Conservation (phyloP, 2,329 filamentous ascomycete genomes). For the Pezicula rhizophila region DNA sequence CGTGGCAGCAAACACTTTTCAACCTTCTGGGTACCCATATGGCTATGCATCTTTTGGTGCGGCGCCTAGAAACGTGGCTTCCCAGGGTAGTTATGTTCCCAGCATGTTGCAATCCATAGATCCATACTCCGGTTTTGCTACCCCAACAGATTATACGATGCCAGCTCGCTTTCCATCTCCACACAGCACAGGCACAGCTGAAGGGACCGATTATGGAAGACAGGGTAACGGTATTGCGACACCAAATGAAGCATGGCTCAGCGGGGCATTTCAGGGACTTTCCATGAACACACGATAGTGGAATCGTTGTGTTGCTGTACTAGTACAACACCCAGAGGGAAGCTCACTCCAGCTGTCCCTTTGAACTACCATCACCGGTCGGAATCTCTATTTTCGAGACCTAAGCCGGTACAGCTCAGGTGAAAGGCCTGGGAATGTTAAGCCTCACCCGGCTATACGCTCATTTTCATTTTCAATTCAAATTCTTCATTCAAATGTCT, state of each 20-base stretch:
- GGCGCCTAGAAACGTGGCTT: constrained; percentile 30
- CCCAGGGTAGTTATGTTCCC: constrained; percentile 30
- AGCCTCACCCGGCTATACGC: too few species aligned
- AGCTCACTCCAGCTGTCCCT: background rate
- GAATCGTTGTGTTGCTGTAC: background rate
- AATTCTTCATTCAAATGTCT: background rate
- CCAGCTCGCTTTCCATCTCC: constrained; percentile 42
- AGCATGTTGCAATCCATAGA: constrained; percentile 33
- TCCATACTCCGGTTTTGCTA: constrained; percentile 35
- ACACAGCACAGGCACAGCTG: constrained; percentile 29
- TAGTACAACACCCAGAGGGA: background rate
- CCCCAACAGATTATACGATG: constrained; percentile 38
- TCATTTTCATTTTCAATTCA: background rate
- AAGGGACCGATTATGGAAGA: constrained; percentile 35
- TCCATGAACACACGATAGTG: constrained; percentile 51
- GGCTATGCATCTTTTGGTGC: constrained; percentile 39
- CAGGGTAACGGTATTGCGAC: constrained; percentile 33
- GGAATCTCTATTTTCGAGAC: background rate
- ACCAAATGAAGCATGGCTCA: constrained; percentile 50
- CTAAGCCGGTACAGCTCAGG: too few species aligned
- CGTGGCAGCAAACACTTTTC: constrained; percentile 32
- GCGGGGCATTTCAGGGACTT: constrained; percentile 58
- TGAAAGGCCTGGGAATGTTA: too few species aligned
- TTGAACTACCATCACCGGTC: background rate
- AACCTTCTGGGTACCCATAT: constrained; percentile 33